Percentiles rank a stretch among this genome's conserved stretches.
Evolutionary conservation across 371 early-diverging fungal species (phyloP).

Genomic region (Mortierella sp.): DNA sequence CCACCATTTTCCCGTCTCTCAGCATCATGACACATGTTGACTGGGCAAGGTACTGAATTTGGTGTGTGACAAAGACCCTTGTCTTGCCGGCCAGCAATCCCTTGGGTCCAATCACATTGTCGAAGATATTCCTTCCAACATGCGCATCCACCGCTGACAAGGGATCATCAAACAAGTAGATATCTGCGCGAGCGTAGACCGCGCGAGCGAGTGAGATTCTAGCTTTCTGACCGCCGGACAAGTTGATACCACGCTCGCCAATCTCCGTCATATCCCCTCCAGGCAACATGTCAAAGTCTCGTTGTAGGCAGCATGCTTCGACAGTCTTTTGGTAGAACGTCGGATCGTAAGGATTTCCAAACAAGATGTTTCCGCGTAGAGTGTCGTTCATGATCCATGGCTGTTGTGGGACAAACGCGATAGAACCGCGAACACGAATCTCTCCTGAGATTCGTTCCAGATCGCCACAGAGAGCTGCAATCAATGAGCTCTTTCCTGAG

Average conservation of each 20-base stretch:
- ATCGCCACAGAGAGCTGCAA: conserved; percentile 56
- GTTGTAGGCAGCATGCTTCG: conserved; percentile 62
- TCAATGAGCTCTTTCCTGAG: conserved; percentile 51
- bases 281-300: conserved; percentile 75
- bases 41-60: conserved; percentile 56
- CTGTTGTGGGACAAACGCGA: conserved; percentile 69
- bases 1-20: conserved; percentile 68
- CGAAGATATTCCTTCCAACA: conserved; percentile 62
- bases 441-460: conserved; percentile 41
- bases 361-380: conserved; percentile 74
- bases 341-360: conserved; percentile 63
- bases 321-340: conserved; percentile 60
- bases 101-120: conserved; percentile 56
- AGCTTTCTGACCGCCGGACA: conserved; percentile 92
- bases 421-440: conserved; percentile 48
- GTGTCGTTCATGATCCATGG: conserved; percentile 78
- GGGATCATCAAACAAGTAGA: conserved; percentile 78
- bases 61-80: conserved; percentile 59
- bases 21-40: conserved; percentile 67
- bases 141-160: conserved; percentile 85
- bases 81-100: conserved; percentile 55
- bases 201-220: conserved; percentile 63
- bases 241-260: conserved; percentile 88
- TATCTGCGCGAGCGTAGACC: conserved; percentile 64
- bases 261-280: conserved; percentile 90